Base-by-base conservation (phyloP, 257 asterid species). In the Pogostemon cablin region DNA sequence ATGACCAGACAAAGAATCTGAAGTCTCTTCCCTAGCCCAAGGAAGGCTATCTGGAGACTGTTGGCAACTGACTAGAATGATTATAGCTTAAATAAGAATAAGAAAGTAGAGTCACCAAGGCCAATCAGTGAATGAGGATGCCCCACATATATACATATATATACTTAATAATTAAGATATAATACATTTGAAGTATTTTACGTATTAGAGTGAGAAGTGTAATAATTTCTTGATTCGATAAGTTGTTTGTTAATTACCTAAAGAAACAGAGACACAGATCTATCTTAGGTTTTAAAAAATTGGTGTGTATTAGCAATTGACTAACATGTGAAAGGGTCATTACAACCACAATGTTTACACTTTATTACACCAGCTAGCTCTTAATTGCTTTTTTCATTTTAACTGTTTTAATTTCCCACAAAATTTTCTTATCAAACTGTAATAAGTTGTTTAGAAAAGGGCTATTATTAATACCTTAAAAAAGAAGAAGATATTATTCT, bases 231-330 rank as follows among this genome's bases (percentile, higher is more conserved):
- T 39, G 25, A 10, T 54, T 49, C 1, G 62, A 55, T 47, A 34
- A 20, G 63, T 48, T 57, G 68, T 66, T 71, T 71, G 64, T 54
- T 25, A 25, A 25, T 25, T 67, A 67, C 46, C 74, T 42, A 58
- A 58, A 40, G 78, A 53, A 78, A 68, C n/a, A 75, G 71, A 38
- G 68, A 50, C 3, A 20, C 38, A 68, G 50, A 34, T 52, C 10
- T 74, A 60, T 72, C 90, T 79, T 88, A 72, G 83, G 74, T 78
- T 85, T 65, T 69, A 86, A 84, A 84, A 86, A 76, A 88, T 75
- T 75, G 72, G 52, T 48, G 62, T 76, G 60, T 71, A 71, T 65
- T 66, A 63, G 48, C 43, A 44, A 40, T 58, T 65, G 73, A 77
- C 71, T 3, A 49, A 9, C 39, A 64, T 65, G 17, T 85, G 91